Evolutionary conservation across 2,329 filamentous ascomycete species (phyloP).

Genomic region (Cordyceps cicadae): DNA sequence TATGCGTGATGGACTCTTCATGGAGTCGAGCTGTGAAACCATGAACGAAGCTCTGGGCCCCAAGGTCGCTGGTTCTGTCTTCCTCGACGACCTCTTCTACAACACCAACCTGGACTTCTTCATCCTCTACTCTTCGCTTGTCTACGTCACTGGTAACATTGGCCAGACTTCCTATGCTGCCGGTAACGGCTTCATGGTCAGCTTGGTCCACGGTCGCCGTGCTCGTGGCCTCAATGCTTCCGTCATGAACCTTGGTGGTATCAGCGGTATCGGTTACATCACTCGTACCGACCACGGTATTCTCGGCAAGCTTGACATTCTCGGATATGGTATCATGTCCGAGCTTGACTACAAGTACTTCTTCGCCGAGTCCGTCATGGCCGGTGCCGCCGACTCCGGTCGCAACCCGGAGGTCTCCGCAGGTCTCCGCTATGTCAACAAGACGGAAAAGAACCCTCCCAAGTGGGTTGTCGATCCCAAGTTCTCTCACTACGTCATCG

Average conservation of each 20-base stretch:
- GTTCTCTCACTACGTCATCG: constrained; percentile 13
- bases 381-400: constrained; percentile 8
- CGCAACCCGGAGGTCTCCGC: constrained; percentile 11
- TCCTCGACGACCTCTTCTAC: constrained; percentile 25
- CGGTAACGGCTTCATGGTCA: constrained; percentile 30
- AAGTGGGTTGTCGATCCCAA: constrained; percentile 13
- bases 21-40: constrained; percentile 22
- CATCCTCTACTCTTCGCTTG: constrained; percentile 31
- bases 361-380: constrained; percentile 16
- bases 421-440: constrained; percentile 10
- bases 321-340: constrained; percentile 15
- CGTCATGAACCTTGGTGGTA: constrained; percentile 21
- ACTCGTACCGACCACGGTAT: constrained; percentile 10
- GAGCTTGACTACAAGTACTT: constrained; percentile 20
- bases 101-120: constrained; percentile 30
- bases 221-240: constrained; percentile 19
- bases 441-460: constrained; percentile 7
- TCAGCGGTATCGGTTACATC: constrained; percentile 15
- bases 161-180: constrained; percentile 32
- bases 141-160: constrained; percentile 25
- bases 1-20: constrained; percentile 25
- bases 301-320: constrained; percentile 8
- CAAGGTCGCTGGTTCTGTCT: constrained; percentile 29
- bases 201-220: constrained; percentile 21
- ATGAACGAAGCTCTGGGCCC: constrained; percentile 23